Evolutionary conservation across 495 filamentous ascomycete species (phyloP).

Genomic region (Penicillium macrosclerotiorum): DNA sequence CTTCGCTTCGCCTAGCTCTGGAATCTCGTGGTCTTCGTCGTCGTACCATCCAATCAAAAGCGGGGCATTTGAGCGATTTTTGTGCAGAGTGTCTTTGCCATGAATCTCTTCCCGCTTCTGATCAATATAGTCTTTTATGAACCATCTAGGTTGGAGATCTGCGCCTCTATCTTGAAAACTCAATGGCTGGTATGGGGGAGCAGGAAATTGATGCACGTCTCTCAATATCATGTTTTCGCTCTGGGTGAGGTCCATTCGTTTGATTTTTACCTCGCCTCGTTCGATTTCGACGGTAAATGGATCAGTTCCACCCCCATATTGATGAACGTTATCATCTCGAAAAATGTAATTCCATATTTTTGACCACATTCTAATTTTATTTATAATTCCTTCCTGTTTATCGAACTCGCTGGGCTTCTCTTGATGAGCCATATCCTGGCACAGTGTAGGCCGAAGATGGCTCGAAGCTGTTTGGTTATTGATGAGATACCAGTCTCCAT

Average conservation of each 20-base stretch:
- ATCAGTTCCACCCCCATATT: neutral
- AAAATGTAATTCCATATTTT: neutral
- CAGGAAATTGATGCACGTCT: no score
- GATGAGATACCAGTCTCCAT: conserved; percentile 5
- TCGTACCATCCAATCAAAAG: conserved; percentile 6
- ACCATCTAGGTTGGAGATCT: conserved; percentile 1
- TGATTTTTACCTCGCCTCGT: neutral
- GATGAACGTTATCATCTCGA: neutral
- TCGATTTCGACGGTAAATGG: neutral
- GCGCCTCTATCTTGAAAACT: neutral
- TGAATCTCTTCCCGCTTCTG: neutral
- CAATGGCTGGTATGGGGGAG: no score
- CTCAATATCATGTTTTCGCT: no score
- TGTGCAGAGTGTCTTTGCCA: neutral
- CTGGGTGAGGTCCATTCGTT: neutral
- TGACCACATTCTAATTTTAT: neutral
- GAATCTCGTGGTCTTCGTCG: conserved; percentile 2
- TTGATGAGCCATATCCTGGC: neutral
- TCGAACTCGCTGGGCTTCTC: no score
- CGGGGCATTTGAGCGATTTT: neutral
- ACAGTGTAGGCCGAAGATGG: neutral
- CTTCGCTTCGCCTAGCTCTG: neutral
- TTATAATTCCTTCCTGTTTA: neutral
- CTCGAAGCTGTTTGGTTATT: neutral
- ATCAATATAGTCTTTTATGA: conserved; percentile 5